phyloP scores from a whole-genome alignment of 257 asterid species.

The Ophiorrhiza pumila region DNA sequence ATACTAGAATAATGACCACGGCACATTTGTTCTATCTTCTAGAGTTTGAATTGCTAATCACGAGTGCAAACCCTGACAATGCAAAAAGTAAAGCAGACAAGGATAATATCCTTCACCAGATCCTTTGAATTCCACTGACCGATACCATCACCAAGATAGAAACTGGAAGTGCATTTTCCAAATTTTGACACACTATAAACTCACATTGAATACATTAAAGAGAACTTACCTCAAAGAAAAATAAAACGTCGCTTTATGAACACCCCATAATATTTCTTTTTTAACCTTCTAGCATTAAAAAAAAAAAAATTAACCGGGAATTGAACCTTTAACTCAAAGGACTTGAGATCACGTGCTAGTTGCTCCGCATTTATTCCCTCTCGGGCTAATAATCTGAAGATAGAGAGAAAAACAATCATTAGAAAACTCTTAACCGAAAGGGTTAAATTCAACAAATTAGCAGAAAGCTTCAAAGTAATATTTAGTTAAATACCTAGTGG shows the following conservation, averaged over 20 bases:
- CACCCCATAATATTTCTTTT: neutral
- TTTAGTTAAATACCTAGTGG: conserved; percentile 55
- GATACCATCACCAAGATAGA: neutral
- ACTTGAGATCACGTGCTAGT: conserved; percentile 97
- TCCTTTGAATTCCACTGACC: too few relatives aligned
- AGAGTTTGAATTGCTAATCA: neutral
- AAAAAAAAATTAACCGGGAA: neutral
- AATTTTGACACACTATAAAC: neutral
- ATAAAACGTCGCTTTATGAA: neutral
- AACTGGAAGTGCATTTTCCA: neutral
- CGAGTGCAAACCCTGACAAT: neutral
- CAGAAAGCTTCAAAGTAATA: neutral
- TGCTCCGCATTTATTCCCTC: conserved; percentile 97
- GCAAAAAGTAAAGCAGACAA: neutral
- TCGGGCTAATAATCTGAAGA: conserved; percentile 72
- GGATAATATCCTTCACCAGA: neutral
- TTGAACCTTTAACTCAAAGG: conserved; percentile 83
- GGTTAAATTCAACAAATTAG: neutral
- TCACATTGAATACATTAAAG: neutral
- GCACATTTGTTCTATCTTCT: neutral
- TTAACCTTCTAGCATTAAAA: neutral
- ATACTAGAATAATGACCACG: neutral
- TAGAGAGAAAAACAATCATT: neutral
- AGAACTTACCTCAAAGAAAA: neutral
- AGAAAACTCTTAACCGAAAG: neutral